These are phyloP conservation scores for Cnidoscolus chayamansa DNA, from an alignment of 441 rosid species.

Conservation along the genomic window DNA sequence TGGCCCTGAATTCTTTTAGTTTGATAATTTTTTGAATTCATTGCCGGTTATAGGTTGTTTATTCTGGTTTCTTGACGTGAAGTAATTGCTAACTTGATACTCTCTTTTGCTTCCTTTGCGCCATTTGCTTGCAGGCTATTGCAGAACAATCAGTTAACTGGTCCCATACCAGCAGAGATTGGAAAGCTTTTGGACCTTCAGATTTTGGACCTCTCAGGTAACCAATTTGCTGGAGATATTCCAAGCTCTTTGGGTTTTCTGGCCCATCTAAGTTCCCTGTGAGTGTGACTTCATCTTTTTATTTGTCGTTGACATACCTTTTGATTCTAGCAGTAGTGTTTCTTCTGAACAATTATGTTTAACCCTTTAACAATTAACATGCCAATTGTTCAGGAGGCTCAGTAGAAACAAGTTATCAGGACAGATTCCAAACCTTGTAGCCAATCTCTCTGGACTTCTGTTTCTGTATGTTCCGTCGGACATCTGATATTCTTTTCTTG, in stretches of 20 bases:
- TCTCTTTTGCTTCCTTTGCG: constrained; percentile 9
- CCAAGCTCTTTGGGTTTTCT: constrained; percentile 78
- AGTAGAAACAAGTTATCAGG: constrained; percentile 73
- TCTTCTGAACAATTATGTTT: constrained; percentile 21
- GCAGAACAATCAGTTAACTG: constrained; percentile 61
- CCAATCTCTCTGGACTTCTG: constrained; percentile 79
- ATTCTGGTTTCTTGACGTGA: constrained; percentile 1
- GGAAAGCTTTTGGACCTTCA: constrained; percentile 69
- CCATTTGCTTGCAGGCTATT: constrained; percentile 42
- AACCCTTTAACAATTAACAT: constrained; percentile 22
- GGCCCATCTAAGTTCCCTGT: constrained; percentile 75
- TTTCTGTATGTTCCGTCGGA: constrained; percentile 58
- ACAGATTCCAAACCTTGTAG: constrained; percentile 62
- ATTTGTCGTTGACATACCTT: constrained; percentile 2
- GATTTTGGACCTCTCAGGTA: constrained; percentile 82
- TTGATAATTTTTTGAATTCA: neutral
- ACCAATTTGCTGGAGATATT: constrained; percentile 65
- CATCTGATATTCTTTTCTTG: constrained; percentile 4
- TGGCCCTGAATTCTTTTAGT: neutral
- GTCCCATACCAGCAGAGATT: constrained; percentile 64
- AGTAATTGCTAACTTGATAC: neutral
- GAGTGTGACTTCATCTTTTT: constrained; percentile 40
- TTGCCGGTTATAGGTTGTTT: neutral
- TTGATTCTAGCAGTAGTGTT: constrained; percentile 14
- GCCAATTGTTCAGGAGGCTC: constrained; percentile 58